Conservation (phyloP, 176 grass and related monocot genomes). For the Poa annua region DNA sequence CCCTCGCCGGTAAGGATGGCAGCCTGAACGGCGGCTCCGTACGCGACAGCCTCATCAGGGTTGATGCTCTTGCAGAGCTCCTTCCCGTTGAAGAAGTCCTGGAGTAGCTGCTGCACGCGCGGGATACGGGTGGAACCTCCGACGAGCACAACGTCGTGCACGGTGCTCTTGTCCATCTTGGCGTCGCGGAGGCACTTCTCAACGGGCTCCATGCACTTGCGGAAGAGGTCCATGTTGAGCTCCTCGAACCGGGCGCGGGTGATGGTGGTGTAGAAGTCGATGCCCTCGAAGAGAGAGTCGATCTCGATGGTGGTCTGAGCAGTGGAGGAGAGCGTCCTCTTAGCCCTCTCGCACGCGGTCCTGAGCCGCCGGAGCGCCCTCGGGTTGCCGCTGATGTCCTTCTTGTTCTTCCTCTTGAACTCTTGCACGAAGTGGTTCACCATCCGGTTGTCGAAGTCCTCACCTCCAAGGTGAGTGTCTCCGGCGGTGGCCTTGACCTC, state of each 20-base stretch:
- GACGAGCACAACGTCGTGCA: slow-evolving; percentile 88
- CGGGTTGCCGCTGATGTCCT: slow-evolving; percentile 86
- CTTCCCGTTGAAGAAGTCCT: slow-evolving; percentile 98
- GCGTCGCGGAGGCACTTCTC: slow-evolving; percentile 96
- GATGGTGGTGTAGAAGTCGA: slow-evolving; percentile 96
- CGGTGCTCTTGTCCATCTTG: slow-evolving; percentile 92
- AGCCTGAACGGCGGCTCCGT: slow-evolving; percentile 87
- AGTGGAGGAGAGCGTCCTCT: slow-evolving; percentile 86
- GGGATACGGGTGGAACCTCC: slow-evolving; percentile 93
- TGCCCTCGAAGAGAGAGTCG: slow-evolving; percentile 83
- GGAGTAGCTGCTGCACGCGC: slow-evolving; percentile 82
- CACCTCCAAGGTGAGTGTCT: slow-evolving; percentile 88
- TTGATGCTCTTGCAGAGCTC: slow-evolving; percentile 99
- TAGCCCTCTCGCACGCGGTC: slow-evolving; percentile 88
- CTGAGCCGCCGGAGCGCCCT: slow-evolving; percentile 70
- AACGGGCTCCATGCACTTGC: slow-evolving; percentile 90
- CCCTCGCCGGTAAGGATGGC: slow-evolving; percentile 89
- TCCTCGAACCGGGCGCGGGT: slow-evolving; percentile 92
- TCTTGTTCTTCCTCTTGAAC: slow-evolving; percentile 95
- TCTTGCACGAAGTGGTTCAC: slow-evolving; percentile 96
- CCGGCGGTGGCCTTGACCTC: slow-evolving; percentile 94
- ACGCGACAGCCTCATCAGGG: slow-evolving; percentile 95
- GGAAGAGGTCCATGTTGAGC: slow-evolving; percentile 97
- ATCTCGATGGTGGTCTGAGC: slow-evolving; percentile 96
- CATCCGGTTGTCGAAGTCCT: slow-evolving; percentile 95